Evolutionary conservation across 164 flowering plant genomes (phyloP).

Genomic region (Berberis thunbergii): DNA sequence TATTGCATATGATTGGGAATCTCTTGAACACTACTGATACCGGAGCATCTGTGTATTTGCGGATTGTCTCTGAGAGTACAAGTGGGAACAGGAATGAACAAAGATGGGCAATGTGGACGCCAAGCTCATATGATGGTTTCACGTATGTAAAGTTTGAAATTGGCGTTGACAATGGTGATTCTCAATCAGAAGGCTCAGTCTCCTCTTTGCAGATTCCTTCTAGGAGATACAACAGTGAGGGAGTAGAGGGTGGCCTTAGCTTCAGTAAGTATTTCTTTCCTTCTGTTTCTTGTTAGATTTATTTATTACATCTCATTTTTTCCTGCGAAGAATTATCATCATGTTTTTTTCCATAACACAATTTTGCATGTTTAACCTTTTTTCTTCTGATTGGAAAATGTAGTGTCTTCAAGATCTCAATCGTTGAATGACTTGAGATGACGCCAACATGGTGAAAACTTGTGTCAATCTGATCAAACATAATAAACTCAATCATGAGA

Average conservation of each 20-base stretch:
- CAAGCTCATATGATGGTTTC: conserved; percentile 45
- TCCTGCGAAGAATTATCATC: neutral
- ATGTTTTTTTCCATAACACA: no score
- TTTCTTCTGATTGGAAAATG: no score
- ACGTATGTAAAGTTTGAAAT: conserved; percentile 58
- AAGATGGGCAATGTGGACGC: conserved; percentile 59
- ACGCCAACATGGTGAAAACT: no score
- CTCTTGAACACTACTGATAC: conserved; percentile 33
- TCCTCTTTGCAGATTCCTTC: conserved; percentile 16
- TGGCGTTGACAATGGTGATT: conserved; percentile 19
- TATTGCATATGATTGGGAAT: conserved; percentile 81
- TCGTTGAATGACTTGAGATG: no score
- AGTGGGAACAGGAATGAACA: conserved; percentile 50
- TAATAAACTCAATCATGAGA: no score
- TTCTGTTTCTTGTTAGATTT: neutral
- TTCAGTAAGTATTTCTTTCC: conserved; percentile 32
- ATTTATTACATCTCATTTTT: neutral
- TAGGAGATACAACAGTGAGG: conserved; percentile 26
- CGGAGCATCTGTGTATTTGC: conserved; percentile 35
- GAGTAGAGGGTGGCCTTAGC: conserved; percentile 52
- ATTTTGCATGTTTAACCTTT: no score
- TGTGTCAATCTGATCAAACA: no score
- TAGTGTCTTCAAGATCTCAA: no score
- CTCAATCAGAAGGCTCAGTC: conserved; percentile 18
- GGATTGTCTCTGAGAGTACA: conserved; percentile 31